Base-by-base conservation (phyloP, 2,329 filamentous ascomycete genomes). In the Neonectria punicea region DNA sequence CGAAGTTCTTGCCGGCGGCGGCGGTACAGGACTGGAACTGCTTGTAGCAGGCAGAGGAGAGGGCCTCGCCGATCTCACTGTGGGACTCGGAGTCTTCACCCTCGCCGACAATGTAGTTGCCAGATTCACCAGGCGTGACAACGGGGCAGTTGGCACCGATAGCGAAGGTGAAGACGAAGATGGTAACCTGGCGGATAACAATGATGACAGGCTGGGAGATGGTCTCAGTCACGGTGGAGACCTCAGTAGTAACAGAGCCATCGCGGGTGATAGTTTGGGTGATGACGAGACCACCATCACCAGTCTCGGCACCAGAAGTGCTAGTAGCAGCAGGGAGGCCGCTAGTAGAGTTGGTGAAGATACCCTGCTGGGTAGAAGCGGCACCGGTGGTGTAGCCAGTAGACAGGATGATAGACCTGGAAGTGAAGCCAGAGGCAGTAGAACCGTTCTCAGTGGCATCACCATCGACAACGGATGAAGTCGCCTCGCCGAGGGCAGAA, bases 101-200 rank as follows among this genome's bases (percentile, higher is more conserved):
- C 22, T 61, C 61, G 22, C 71, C 73, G 39, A 75, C 73, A 20
- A 69, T 50, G 63, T 55, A 75, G 44, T 66, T 64, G 20, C 73
- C 73, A 50, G 61, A 65, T 44, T 39, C 61, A 13, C 60, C 63
- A 32, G 56, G 39, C 63, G 68, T 68, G 58, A 75, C 73, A 41
- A 60, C 60, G n/a, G 73, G 73, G 68, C 73, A 75, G 54, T 70
- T 70, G 32, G 67, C 72, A 66, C 73, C 73, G 39, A 75, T 68
- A 22, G 63, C 55, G 47, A 18, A 58, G 30, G 43, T 70, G 63
- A 74, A 55, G 43, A 58, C 63, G 56, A 69, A 63, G 44, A 62
- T 62, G 44, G 67, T 69, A 22, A 69, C 66, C 28, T 63, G 44
- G 47, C 49, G 64, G 34, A 61, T 62, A 44, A 66, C 30, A 28